These are phyloP conservation scores for Penicillium tannophilum DNA, from an alignment of 495 filamentous ascomycete genomes.

Conservation along the genomic window DNA sequence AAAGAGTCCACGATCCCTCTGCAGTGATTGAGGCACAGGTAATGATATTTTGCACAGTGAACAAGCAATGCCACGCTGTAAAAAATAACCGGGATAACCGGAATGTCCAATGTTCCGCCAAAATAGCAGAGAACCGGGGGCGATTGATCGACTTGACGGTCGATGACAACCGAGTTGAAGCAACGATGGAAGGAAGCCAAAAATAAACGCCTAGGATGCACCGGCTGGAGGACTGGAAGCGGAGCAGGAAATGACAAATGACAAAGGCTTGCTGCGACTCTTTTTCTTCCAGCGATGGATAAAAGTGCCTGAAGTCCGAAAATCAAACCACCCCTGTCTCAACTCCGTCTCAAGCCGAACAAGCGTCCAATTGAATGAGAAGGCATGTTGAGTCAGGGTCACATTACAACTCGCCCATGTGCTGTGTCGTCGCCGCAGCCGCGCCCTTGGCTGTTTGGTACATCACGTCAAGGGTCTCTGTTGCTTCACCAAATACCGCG, in stretches of 20 bases:
- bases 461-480: slow-evolving; percentile 39
- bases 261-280: neutral
- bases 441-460: slow-evolving; percentile 47
- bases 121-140: neutral
- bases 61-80: slow-evolving; percentile 1
- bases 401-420: slow-evolving; percentile 44
- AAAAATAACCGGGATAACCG: neutral
- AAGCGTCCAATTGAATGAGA: neutral
- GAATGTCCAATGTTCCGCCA: neutral
- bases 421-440: slow-evolving; percentile 35
- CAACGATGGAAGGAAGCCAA: slow-evolving; percentile 5
- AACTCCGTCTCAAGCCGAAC: neutral
- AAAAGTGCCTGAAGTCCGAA: neutral
- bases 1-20: neutral
- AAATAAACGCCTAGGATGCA: slow-evolving; percentile 19
- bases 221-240: slow-evolving; percentile 1
- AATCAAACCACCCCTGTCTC: neutral
- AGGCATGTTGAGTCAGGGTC: neutral
- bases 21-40: neutral
- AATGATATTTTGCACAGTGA: neutral
- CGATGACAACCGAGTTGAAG: neutral
- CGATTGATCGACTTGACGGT: neutral
- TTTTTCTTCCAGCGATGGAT: neutral
- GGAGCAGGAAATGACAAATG: neutral
- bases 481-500: slow-evolving; percentile 43